phyloP scores from a whole-genome alignment of 495 filamentous ascomycete genomes.

The Penicillium taxi region DNA sequence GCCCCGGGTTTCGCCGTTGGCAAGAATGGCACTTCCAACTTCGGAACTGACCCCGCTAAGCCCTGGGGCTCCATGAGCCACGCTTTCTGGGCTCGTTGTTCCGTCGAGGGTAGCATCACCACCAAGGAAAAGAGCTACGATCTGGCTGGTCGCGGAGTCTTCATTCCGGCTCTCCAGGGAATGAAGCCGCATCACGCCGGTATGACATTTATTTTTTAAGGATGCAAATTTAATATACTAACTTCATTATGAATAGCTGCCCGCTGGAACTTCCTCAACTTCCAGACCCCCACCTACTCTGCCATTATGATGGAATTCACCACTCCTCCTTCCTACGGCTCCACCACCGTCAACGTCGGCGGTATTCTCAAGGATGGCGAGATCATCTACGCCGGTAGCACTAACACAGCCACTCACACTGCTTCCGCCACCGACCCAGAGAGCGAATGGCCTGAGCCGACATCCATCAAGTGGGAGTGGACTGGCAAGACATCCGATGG shows the following conservation, averaged over 20 bases:
- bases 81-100: constrained; percentile 83
- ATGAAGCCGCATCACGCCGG: constrained; percentile 98
- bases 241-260: too few species aligned
- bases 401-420: constrained; percentile 56
- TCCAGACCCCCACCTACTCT: constrained; percentile 78
- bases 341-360: constrained; percentile 77
- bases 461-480: constrained; percentile 68
- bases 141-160: constrained; percentile 69
- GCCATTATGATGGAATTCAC: constrained; percentile 94
- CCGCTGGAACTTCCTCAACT: constrained; percentile 88
- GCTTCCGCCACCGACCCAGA: constrained; percentile 59
- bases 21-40: constrained; percentile 76
- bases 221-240: too few species aligned
- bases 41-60: constrained; percentile 71
- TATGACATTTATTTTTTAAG: constrained; percentile 28
- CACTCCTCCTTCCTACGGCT: constrained; percentile 90
- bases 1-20: constrained; percentile 81
- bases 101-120: constrained; percentile 71
- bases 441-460: constrained; percentile 86
- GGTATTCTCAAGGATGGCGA: constrained; percentile 73
- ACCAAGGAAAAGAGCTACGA: constrained; percentile 78
- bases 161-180: constrained; percentile 79
- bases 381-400: constrained; percentile 63
- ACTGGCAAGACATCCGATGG: constrained; percentile 68
- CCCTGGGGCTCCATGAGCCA: constrained; percentile 93